Evolutionary conservation across 768 basidiomycete species (phyloP).

Genomic region (Suillus bovinus): DNA sequence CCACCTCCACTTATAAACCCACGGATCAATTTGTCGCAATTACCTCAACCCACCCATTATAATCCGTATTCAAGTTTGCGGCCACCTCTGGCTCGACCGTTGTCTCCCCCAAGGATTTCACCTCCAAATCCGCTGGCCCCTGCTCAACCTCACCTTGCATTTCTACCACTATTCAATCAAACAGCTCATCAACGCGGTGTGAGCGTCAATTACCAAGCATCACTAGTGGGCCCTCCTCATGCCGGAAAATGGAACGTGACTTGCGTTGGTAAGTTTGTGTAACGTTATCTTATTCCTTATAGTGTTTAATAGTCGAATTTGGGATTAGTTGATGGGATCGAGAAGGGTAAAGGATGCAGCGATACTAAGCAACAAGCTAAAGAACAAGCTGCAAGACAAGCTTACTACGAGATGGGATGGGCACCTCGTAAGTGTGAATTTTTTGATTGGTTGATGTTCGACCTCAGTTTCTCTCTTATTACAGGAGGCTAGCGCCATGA

Average conservation of each 20-base stretch:
- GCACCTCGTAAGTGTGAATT: constrained; percentile 39
- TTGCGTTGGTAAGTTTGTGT: constrained; percentile 61
- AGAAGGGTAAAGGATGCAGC: constrained; percentile 65
- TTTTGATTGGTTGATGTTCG: not conserved
- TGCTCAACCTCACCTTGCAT: constrained; percentile 62
- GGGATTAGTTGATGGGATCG: constrained; percentile 63
- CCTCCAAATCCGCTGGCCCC: constrained; percentile 58
- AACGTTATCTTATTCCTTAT: not conserved
- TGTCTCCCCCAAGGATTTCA: constrained; percentile 37
- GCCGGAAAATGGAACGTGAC: constrained; percentile 65
- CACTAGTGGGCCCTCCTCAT: constrained; percentile 66
- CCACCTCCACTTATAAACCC: constrained; percentile 14
- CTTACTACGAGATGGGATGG: constrained; percentile 79
- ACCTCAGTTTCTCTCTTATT: not conserved
- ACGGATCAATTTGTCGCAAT: constrained; percentile 16
- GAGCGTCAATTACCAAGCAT: constrained; percentile 57
- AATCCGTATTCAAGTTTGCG: constrained; percentile 25
- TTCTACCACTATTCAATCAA: constrained; percentile 75
- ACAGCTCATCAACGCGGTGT: constrained; percentile 66
- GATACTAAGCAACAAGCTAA: constrained; percentile 75
- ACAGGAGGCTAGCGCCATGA: constrained; percentile 5
- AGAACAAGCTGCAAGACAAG: constrained; percentile 72
- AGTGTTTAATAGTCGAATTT: constrained; percentile 8
- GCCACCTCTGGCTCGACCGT: constrained; percentile 26
- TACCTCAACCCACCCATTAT: constrained; percentile 27